Base-by-base conservation (phyloP, 192 early-diverging fungal genomes). In the Umbelopsis isabellina region DNA sequence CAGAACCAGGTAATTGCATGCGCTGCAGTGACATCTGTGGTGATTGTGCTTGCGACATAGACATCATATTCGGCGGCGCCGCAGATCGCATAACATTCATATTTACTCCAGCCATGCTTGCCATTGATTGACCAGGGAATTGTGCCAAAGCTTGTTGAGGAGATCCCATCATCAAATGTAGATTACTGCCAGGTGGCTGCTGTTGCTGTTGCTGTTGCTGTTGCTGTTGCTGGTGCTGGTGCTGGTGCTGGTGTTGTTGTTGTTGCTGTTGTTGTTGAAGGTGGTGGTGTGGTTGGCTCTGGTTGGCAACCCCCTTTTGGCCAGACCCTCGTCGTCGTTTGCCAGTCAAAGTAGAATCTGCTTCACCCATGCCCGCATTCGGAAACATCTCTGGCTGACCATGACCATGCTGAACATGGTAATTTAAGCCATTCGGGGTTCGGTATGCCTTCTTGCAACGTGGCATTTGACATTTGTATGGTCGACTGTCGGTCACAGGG, bases 401-500 rank as follows among this genome's bases (percentile, higher is more conserved):
- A 66, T 80, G 79, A 9, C 65, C 66, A 67, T 79, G 78, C 45
- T 49, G 46, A 49, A 68, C 72, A 65, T 83, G 81, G 49, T 83
- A 83, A 11, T 68, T 52, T 16, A 83, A 65, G 1, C 81, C 81
- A 73, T 83, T 83, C 21, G 67, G 46, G 23, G 72, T 80, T 49
- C 71, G 46, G 46, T 83, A 83, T n/a, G 70, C 58, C 20, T 80
- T 83, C 52, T 77, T 80, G 48, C 81, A 83, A 44, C 81, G 75
- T 6, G 68, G 67, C 23, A 75, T 52, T n/a, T 69, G 65, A 68
- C 81, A 83, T 49, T 75, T 65, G 52, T 72, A 78, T 4, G 75
- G 73, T 61, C 75, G 77, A 18, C 67, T 72, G 6, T 27, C 47
- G 7, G 12, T 16, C 27, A 61, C 33, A 33, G n/a, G n/a, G 10